Evolutionary conservation across 2,329 filamentous ascomycete species (phyloP), one percentile per base, ranked within the genome.

Genomic region (Raffaelea ambrosiae): DNA sequence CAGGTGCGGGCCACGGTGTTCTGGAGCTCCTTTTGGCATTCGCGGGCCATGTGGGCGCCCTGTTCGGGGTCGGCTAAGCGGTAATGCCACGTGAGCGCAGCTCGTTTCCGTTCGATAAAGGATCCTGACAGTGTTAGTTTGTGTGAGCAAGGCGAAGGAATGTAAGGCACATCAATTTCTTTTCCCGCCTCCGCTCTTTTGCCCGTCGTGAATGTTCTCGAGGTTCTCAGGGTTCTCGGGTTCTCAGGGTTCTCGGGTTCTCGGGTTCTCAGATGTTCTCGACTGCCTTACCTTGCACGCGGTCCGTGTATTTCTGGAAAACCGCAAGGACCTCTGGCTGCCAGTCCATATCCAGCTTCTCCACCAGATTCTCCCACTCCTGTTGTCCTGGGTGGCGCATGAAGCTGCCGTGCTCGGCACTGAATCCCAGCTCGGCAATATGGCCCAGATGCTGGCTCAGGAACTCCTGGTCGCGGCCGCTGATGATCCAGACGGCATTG

Each of bases 401-500:
- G 64, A 97, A 98, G 61, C 89, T 95, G 46, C 93, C 93, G 61
- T 98, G 93, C 68, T 98, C 93, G 1, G 93, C 93, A 58, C 88
- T 95, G 60, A 98, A 84, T n/a, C 93, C 93, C 13, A 98, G 73
- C 60, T 86, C 82, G 1, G 80, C 65, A 55, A 97, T 95, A 66
- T 95, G 85, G n/a, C 91, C 93, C 63, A 97, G 82, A 70, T 91
- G 90, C 55, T 94, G 84, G 55, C 86, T 81, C 50, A 98, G 69
- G 67, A 98, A 98, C 8, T 84, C 84, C 61, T 95, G 89, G 59
- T 97, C 91, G 54, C 93, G 83, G 11, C 93, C 93, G 46, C 88
- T 95, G 59, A 98, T 96, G 62, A 98, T 95, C 93, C 93, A 98
- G n/a, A 98, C 89, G 1, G 82, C 77, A 59, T 97, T 98, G 48